Conservation (phyloP, 208 protist genomes). For the Crithidia bombi region DNA sequence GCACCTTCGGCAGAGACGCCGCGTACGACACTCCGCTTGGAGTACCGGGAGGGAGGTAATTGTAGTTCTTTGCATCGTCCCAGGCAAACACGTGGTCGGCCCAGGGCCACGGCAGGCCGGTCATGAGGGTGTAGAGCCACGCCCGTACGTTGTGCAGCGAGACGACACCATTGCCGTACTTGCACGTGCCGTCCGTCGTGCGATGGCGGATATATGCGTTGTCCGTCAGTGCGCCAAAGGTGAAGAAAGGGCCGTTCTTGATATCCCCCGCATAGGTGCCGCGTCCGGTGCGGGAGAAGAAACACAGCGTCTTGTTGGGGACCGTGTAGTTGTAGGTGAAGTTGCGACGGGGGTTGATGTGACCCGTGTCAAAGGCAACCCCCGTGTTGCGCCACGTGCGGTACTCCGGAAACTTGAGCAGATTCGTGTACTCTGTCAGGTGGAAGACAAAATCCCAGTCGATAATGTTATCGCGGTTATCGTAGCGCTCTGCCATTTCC, state of each 20-base stretch:
- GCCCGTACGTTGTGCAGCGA: conserved; percentile 91
- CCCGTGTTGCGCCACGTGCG: conserved; percentile 88
- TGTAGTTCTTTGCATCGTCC: conserved; percentile 84
- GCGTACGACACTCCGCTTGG: conserved; percentile 61
- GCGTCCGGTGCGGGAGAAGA: conserved; percentile 73
- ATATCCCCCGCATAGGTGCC: conserved; percentile 84
- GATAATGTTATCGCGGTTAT: conserved; percentile 92
- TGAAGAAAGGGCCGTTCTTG: conserved; percentile 88
- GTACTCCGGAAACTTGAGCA: conserved; percentile 92
- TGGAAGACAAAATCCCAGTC: conserved; percentile 93
- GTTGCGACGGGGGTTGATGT: conserved; percentile 86
- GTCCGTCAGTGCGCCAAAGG: conserved; percentile 73
- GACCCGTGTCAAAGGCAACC: conserved; percentile 83
- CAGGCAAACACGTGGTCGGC: conserved; percentile 89
- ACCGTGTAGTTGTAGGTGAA: conserved; percentile 79
- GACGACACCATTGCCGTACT: conserved; percentile 89
- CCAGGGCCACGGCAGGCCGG: conserved; percentile 81
- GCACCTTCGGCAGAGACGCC: conserved; percentile 56
- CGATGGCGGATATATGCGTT: conserved; percentile 74
- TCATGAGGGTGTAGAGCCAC: conserved; percentile 90
- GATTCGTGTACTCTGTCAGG: conserved; percentile 83
- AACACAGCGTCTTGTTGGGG: conserved; percentile 89
- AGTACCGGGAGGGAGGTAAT: conserved; percentile 78
- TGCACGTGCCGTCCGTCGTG: conserved; percentile 84
- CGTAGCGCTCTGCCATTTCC: conserved; percentile 93